Percentiles rank a stretch among this genome's conserved stretches.
These are phyloP conservation scores for Gossypium rotundifolium DNA, from an alignment of 345 rosid species.

Conservation along the genomic window DNA sequence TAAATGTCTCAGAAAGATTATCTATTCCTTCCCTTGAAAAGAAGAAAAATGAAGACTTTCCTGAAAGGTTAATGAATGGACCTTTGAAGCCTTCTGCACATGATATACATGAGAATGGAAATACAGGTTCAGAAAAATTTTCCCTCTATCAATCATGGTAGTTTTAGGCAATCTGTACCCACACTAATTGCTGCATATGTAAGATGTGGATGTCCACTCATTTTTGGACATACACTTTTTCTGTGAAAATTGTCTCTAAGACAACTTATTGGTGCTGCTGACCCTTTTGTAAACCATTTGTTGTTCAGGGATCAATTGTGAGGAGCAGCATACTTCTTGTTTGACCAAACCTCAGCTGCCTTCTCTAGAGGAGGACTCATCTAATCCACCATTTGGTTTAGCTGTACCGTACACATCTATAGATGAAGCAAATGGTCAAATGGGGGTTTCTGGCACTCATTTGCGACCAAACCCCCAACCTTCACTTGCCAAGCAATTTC, in stretches of 20 bases:
- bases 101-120: conserved; percentile 48
- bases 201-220: not conserved
- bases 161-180: not conserved
- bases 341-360: conserved; percentile 39
- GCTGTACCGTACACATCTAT: conserved; percentile 37
- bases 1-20: conserved; percentile 32
- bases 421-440: conserved; percentile 53
- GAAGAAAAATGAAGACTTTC: conserved; percentile 47
- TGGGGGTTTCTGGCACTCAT: conserved; percentile 38
- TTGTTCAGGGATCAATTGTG: conserved; percentile 44
- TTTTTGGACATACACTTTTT: not conserved
- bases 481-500: conserved; percentile 37
- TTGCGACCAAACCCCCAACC: conserved; percentile 38
- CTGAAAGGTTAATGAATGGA: conserved; percentile 58
- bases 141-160: conserved; percentile 1
- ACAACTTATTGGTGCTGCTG: not conserved
- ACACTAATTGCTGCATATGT: not conserved
- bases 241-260: not conserved
- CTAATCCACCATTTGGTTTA: conserved; percentile 40
- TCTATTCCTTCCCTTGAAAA: conserved; percentile 42
- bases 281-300: conserved; percentile 12
- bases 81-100: conserved; percentile 36
- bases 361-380: conserved; percentile 50
- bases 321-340: conserved; percentile 41
- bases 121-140: conserved; percentile 44